phyloP scores from a whole-genome alignment of 768 basidiomycete species.

The Leccinum subtestaceum region DNA sequence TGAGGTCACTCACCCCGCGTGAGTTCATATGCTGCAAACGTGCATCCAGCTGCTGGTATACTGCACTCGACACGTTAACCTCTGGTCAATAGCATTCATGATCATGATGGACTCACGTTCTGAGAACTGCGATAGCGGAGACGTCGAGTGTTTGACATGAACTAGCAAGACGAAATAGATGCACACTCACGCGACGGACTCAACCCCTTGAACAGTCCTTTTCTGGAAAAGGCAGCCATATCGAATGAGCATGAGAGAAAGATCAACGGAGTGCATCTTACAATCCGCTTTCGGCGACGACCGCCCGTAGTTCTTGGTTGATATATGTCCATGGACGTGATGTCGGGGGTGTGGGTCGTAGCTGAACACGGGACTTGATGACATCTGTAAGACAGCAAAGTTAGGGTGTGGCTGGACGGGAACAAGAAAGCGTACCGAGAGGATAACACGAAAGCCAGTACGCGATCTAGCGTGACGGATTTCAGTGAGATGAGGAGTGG shows the following conservation, averaged over 20 bases:
- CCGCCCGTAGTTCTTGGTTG: conserved; percentile 56
- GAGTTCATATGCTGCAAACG: conserved; percentile 87
- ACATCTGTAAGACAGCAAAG: conserved; percentile 54
- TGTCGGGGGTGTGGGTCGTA: conserved; percentile 68
- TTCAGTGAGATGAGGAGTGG: background rate
- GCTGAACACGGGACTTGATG: conserved; percentile 87
- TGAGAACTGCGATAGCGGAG: conserved; percentile 43
- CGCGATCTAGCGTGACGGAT: conserved; percentile 11
- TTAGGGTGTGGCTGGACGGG: background rate
- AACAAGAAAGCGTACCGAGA: conserved; percentile 46
- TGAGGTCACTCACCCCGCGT: conserved; percentile 54
- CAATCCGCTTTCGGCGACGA: conserved; percentile 73
- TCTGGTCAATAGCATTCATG: background rate
- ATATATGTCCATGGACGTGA: conserved; percentile 80
- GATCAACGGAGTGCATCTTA: conserved; percentile 37
- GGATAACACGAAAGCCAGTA: conserved; percentile 95
- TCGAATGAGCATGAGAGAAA: background rate
- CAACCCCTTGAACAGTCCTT: conserved; percentile 69
- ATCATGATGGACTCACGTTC: conserved; percentile 44
- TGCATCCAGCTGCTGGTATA: conserved; percentile 88
- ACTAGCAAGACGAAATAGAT: background rate
- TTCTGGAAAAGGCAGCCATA: conserved; percentile 21
- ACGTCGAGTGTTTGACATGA: background rate
- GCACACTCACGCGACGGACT: conserved; percentile 67
- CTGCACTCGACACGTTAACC: conserved; percentile 34